Percentiles rank a stretch among this genome's conserved stretches.
Evolutionary conservation across 2,329 filamentous ascomycete genomes (phyloP).

Genomic region (Orbilia brochopaga): DNA sequence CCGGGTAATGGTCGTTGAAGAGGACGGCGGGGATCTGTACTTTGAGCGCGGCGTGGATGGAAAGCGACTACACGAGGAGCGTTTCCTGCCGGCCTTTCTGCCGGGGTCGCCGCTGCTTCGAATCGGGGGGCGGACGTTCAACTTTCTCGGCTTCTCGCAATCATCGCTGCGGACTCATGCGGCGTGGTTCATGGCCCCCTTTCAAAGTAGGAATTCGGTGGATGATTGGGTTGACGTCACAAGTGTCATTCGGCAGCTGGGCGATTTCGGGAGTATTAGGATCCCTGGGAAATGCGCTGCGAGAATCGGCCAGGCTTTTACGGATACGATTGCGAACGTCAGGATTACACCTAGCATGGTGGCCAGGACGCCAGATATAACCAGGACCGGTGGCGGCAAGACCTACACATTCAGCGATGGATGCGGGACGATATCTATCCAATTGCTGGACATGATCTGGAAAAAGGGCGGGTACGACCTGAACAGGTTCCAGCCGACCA

Average conservation of each 20-base stretch:
- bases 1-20: conserved; percentile 75
- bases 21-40: conserved; percentile 70
- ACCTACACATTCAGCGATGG: conserved; percentile 76
- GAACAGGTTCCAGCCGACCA: conserved; percentile 66
- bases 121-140: conserved; percentile 69
- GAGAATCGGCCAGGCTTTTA: conserved; percentile 72
- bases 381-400: conserved; percentile 59
- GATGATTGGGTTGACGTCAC: conserved; percentile 55
- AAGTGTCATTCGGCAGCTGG: conserved; percentile 62
- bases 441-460: conserved; percentile 68
- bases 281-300: conserved; percentile 67
- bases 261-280: conserved; percentile 63
- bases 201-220: conserved; percentile 55
- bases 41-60: conserved; percentile 63
- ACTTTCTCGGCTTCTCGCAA: conserved; percentile 78
- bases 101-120: conserved; percentile 62
- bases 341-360: conserved; percentile 57
- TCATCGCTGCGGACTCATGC: conserved; percentile 76
- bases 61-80: conserved; percentile 59
- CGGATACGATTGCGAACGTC: conserved; percentile 69
- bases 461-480: conserved; percentile 51
- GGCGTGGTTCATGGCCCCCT: conserved; percentile 69
- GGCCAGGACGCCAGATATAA: conserved; percentile 63
- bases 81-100: conserved; percentile 66
- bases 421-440: conserved; percentile 73